Conservation (phyloP, 2,329 filamentous ascomycete genomes). For the Penicillium thymicola region DNA sequence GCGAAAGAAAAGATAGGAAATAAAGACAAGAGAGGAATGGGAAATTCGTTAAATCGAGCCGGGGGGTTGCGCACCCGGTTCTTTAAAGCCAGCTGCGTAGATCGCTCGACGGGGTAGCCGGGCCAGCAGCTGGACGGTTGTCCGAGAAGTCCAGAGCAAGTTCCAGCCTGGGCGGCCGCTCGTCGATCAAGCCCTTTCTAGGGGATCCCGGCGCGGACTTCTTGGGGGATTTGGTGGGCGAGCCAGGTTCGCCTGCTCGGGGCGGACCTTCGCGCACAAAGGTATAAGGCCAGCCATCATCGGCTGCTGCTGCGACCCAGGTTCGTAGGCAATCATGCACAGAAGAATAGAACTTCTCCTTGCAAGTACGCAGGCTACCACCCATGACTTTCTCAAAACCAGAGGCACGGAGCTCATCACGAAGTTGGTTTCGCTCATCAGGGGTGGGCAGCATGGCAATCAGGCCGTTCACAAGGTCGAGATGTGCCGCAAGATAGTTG, state of each 20-base stretch:
- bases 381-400: slow-evolving; percentile 92
- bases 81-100: slow-evolving; percentile 39
- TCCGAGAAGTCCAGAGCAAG: slow-evolving; percentile 37
- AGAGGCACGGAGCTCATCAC: slow-evolving; percentile 73
- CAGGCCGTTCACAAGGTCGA: slow-evolving; percentile 89
- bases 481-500: slow-evolving; percentile 87
- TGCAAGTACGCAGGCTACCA: slow-evolving; percentile 79
- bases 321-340: slow-evolving; percentile 85
- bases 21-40: slow-evolving; percentile 15
- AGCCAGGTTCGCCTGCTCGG: slow-evolving; percentile 35
- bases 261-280: slow-evolving; percentile 63
- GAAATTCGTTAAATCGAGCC: slow-evolving; percentile 5
- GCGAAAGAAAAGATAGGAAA: slow-evolving; percentile 12
- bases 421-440: slow-evolving; percentile 70
- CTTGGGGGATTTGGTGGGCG: slow-evolving; percentile 48
- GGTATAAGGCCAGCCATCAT: slow-evolving; percentile 82
- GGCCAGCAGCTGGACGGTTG: slow-evolving; percentile 18
- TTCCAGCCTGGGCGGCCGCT: slow-evolving; percentile 60
- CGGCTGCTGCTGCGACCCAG: slow-evolving; percentile 82
- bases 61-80: background rate
- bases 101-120: slow-evolving; percentile 27
- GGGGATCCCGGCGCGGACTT: slow-evolving; percentile 38
- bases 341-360: slow-evolving; percentile 93
- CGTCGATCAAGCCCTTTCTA: slow-evolving; percentile 47
- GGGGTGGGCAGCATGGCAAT: slow-evolving; percentile 72